Percentiles rank a stretch among this genome's conserved stretches.
Conservation (phyloP, 1,139 yeast species). For the Petasospora rhodanensis region DNA sequence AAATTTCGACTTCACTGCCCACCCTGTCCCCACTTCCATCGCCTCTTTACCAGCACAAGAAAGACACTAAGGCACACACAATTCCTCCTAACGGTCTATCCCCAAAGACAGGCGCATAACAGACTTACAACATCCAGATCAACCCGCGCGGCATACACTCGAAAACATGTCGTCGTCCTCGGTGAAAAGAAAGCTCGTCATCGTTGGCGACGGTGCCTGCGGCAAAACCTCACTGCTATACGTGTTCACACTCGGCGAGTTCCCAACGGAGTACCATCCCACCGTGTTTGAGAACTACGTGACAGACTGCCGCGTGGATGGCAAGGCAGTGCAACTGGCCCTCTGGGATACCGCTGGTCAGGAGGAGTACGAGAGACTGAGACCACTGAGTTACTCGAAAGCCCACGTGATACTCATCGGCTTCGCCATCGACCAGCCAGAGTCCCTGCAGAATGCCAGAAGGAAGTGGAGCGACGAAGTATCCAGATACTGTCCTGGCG, state of each 20-base stretch:
- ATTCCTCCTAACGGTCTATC: too few species aligned
- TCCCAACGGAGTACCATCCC: slow-evolving; percentile 80
- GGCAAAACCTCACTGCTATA: slow-evolving; percentile 90
- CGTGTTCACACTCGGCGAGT: slow-evolving; percentile 84
- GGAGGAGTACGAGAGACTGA: slow-evolving; percentile 76
- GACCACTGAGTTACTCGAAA: slow-evolving; percentile 73
- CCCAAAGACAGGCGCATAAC: too few species aligned
- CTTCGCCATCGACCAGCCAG: slow-evolving; percentile 66
- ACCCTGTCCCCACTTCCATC: too few species aligned
- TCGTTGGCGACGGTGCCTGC: slow-evolving; percentile 95
- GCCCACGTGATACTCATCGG: slow-evolving; percentile 71
- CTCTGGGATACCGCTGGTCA: slow-evolving; percentile 98
- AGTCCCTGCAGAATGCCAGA: slow-evolving; percentile 63
- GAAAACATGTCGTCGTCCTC: too few species aligned
- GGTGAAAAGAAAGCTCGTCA: slow-evolving; percentile 73
- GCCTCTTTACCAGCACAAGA: too few species aligned
- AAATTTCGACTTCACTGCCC: too few species aligned
- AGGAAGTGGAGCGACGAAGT: slow-evolving; percentile 75
- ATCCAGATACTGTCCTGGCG: slow-evolving; percentile 58
- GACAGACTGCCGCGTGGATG: slow-evolving; percentile 89
- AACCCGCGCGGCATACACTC: too few species aligned
- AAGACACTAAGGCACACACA: too few species aligned
- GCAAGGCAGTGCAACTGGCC: slow-evolving; percentile 83
- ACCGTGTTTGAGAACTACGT: slow-evolving; percentile 95
- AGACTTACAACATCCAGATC: too few species aligned